These are phyloP conservation scores for Didymella pomorum DNA, from an alignment of 2,329 filamentous ascomycete genomes.

Conservation along the genomic window DNA sequence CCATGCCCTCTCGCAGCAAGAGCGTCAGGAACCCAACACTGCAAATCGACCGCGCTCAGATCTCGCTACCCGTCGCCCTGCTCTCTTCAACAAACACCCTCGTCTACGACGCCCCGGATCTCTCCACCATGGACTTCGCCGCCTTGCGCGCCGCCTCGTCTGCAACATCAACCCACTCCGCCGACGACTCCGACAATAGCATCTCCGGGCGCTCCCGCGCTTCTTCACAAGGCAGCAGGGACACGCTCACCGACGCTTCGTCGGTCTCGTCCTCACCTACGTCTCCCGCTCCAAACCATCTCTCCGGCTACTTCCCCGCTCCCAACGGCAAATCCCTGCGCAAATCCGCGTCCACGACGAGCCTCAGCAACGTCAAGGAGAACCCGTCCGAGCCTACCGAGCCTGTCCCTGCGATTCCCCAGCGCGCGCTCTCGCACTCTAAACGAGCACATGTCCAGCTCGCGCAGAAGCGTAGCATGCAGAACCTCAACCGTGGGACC, in stretches of 20 bases:
- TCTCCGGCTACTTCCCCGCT: conserved; percentile 65
- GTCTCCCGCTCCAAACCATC: conserved; percentile 63
- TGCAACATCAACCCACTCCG: conserved; percentile 67
- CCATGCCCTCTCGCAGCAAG: conserved; percentile 50
- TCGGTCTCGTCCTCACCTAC: conserved; percentile 58
- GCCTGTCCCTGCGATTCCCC: conserved; percentile 73
- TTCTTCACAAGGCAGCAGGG: conserved; percentile 64
- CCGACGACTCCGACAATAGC: conserved; percentile 76
- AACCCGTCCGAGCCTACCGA: conserved; percentile 34
- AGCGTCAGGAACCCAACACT: conserved; percentile 56
- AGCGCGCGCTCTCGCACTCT: conserved; percentile 84
- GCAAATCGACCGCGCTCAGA: conserved; percentile 71
- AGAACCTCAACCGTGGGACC: conserved; percentile 44
- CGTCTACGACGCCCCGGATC: conserved; percentile 90
- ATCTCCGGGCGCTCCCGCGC: conserved; percentile 56
- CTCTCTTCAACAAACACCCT: conserved; percentile 96
- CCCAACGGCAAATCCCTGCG: conserved; percentile 55
- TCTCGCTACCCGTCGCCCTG: conserved; percentile 86
- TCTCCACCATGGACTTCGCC: conserved; percentile 57
- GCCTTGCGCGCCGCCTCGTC: conserved; percentile 48
- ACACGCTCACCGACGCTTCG: conserved; percentile 72
- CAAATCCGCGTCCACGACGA: conserved; percentile 51
- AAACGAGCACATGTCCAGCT: conserved; percentile 84
- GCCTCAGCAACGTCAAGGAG: conserved; percentile 40
- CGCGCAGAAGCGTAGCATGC: conserved; percentile 71